These are phyloP conservation scores for Sugiyamaella xylanicola DNA, from an alignment of 1,139 yeast genomes.

Conservation along the genomic window DNA sequence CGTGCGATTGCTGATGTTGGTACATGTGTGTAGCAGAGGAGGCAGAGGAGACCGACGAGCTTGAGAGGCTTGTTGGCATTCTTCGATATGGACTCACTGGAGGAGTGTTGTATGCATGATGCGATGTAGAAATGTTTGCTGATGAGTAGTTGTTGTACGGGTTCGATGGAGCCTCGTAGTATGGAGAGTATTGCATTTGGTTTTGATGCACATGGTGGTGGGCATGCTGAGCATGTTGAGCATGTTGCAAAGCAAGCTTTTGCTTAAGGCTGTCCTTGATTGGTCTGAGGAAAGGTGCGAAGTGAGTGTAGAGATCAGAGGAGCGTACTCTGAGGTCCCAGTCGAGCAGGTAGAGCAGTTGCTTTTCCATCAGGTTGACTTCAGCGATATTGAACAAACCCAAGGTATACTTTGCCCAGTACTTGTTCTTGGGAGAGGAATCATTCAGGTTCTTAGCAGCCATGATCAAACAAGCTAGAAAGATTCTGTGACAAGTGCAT, in stretches of 20 bases:
- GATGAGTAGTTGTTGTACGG: slow-evolving; percentile 1
- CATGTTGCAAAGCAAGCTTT: slow-evolving; percentile 16
- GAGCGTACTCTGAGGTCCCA: slow-evolving; percentile 78
- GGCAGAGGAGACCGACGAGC: not conserved
- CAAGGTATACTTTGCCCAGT: slow-evolving; percentile 91
- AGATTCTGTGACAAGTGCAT: slow-evolving; percentile 90
- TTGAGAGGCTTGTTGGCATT: not conserved
- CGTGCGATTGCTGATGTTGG: slow-evolving; percentile 6
- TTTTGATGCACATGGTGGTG: slow-evolving; percentile 2
- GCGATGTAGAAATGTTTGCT: too few species aligned
- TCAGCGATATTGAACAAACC: slow-evolving; percentile 76
- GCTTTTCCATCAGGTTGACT: slow-evolving; percentile 90
- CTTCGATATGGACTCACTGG: slow-evolving; percentile 22
- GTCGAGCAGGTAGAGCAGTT: slow-evolving; percentile 73
- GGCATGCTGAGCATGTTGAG: slow-evolving; percentile 5
- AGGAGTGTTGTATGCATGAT: slow-evolving; percentile 21
- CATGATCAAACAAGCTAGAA: slow-evolving; percentile 80
- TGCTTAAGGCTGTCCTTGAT: slow-evolving; percentile 51
- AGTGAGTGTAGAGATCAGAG: slow-evolving; percentile 65
- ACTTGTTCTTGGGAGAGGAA: slow-evolving; percentile 90
- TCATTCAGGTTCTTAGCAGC: slow-evolving; percentile 92
- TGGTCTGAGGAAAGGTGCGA: slow-evolving; percentile 74
- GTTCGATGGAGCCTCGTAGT: not conserved
- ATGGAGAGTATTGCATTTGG: slow-evolving; percentile 10
- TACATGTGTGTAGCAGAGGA: not conserved